A percentile compares a stretch with the other conserved stretches of the same genome.
Conservation (phyloP, 768 basidiomycete genomes). For the Tephrocybe sp. region DNA sequence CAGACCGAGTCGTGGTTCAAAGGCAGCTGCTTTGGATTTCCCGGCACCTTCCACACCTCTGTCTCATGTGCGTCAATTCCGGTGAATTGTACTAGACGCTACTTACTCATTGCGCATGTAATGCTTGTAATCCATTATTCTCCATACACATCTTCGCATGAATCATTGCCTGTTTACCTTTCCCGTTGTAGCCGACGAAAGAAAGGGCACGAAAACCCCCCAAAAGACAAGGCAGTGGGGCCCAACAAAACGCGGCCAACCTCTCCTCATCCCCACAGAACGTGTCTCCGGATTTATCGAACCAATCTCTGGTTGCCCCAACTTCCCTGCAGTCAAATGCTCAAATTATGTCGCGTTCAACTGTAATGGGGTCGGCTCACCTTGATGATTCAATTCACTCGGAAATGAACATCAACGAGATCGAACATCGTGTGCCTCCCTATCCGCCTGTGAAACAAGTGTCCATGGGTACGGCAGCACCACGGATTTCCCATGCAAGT, state of each 20-base stretch:
- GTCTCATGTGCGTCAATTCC: slow-evolving; percentile 85
- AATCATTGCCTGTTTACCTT: slow-evolving; percentile 19
- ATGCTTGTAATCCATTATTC: slow-evolving; percentile 25
- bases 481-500: neutral
- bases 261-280: neutral
- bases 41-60: slow-evolving; percentile 57
- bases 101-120: slow-evolving; percentile 32
- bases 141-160: slow-evolving; percentile 16
- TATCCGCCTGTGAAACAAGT: no score
- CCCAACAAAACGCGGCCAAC: neutral
- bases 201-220: slow-evolving; percentile 67
- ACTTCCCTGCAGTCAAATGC: neutral
- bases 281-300: neutral
- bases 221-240: slow-evolving; percentile 20
- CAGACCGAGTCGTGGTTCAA: slow-evolving; percentile 25
- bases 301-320: neutral
- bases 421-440: no score
- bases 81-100: slow-evolving; percentile 54
- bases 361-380: neutral
- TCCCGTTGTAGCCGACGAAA: slow-evolving; percentile 62
- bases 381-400: neutral
- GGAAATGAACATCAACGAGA: neutral
- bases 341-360: no score
- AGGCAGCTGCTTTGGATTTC: slow-evolving; percentile 26
- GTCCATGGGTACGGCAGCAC: neutral